Evolutionary conservation across 805 yeast species (phyloP).

Genomic region (Ogataea pignaliae): DNA sequence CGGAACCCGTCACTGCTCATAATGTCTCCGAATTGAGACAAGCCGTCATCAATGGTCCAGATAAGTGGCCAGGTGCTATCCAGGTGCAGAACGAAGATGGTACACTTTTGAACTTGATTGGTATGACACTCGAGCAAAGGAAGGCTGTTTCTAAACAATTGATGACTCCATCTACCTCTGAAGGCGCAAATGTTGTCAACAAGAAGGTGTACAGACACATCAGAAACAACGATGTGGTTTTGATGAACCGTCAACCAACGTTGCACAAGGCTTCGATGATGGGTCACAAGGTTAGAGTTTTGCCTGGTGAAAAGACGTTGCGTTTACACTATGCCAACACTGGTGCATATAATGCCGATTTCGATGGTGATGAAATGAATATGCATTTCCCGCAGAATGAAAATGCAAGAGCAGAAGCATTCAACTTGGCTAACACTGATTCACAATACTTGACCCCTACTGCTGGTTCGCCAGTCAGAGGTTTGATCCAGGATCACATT

Average conservation of each 20-base stretch:
- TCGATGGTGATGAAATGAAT: constrained; percentile 99
- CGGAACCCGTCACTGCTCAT: constrained; percentile 94
- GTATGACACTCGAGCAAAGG: constrained; percentile 91
- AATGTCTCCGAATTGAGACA: constrained; percentile 87
- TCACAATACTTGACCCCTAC: constrained; percentile 98
- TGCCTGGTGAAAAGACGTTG: constrained; percentile 95
- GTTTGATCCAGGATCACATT: constrained; percentile 97
- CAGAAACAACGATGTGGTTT: constrained; percentile 88
- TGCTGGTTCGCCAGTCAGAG: constrained; percentile 97
- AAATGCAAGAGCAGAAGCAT: constrained; percentile 94
- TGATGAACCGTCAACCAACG: constrained; percentile 99
- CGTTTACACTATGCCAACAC: constrained; percentile 98
- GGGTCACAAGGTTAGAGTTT: constrained; percentile 97
- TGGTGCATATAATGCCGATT: constrained; percentile 98
- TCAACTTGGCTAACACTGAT: constrained; percentile 92
- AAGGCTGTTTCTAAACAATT: constrained; percentile 92
- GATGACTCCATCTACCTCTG: constrained; percentile 64
- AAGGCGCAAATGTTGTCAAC: constrained; percentile 59
- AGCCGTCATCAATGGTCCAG: constrained; percentile 97
- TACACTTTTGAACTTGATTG: constrained; percentile 68
- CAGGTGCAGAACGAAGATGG: constrained; percentile 97
- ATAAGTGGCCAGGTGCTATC: constrained; percentile 97
- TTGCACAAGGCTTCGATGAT: constrained; percentile 99
- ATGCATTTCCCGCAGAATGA: constrained; percentile 99
- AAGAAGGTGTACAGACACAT: constrained; percentile 95